Evolutionary conservation across 768 basidiomycete species (phyloP).

Genomic region (Tulasnella sp.): DNA sequence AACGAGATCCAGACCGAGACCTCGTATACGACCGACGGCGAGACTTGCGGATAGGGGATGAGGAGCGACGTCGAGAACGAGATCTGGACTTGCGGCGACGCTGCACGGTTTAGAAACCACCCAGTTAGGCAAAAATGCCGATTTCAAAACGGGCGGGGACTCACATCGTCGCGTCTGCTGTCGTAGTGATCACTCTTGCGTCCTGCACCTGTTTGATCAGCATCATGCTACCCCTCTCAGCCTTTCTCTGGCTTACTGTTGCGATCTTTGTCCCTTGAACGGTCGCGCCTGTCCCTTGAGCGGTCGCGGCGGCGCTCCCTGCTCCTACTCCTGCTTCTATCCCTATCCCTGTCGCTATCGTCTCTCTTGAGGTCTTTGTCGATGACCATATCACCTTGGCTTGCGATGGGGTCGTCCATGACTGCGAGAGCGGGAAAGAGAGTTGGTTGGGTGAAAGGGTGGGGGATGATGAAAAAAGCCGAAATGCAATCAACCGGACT

Average conservation of each 20-base stretch:
- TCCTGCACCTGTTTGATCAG: neutral
- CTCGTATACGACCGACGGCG: slow-evolving; percentile 20
- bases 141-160: slow-evolving; percentile 27
- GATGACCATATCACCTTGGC: slow-evolving; percentile 47
- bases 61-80: slow-evolving; percentile 34
- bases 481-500: neutral
- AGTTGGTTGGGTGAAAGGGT: neutral
- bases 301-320: slow-evolving; percentile 33
- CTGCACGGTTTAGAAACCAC: slow-evolving; percentile 47
- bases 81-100: slow-evolving; percentile 51
- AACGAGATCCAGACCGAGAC: slow-evolving; percentile 42
- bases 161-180: slow-evolving; percentile 66
- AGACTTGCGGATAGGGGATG: slow-evolving; percentile 28
- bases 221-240: neutral
- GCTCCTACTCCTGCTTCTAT: slow-evolving; percentile 40
- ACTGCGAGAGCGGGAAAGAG: neutral
- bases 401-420: neutral
- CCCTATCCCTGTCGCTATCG: slow-evolving; percentile 19
- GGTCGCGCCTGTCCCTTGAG: slow-evolving; percentile 33
- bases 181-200: slow-evolving; percentile 66
- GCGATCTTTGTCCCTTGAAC: slow-evolving; percentile 35
- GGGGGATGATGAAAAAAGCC: neutral
- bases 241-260: slow-evolving; percentile 25
- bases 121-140: slow-evolving; percentile 27
- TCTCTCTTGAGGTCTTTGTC: slow-evolving; percentile 41